A percentile compares a stretch with the other conserved stretches of the same genome.
Conservation (phyloP, 176 grass and related monocot species). For the Triticum aestivum region IWGSC_CS_RefSeq_v2.1 NC_057798.1:687971851-687972350, state of each 20-base stretch:
- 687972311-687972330: conserved; percentile 63
- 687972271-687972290: conserved; percentile 98
- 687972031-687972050: conserved; percentile 5
- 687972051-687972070: conserved; percentile 42
- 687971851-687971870: too few species aligned
- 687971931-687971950: neutral
- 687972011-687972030: neutral
- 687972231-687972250: conserved; percentile 84
- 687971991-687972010: neutral
- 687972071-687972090: conserved; percentile 57
- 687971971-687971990: neutral
- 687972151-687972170: conserved; percentile 61
- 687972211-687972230: conserved; percentile 26
- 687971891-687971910: neutral
- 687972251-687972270: conserved; percentile 71
- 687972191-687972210: neutral
- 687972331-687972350: conserved; percentile 69
- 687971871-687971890: too few species aligned
- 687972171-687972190: neutral
- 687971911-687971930: neutral
- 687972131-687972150: conserved; percentile 81
- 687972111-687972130: conserved; percentile 77
- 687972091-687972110: conserved; percentile 52
- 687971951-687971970: neutral
- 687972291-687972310: conserved; percentile 90